phyloP scores from a whole-genome alignment of 2,329 filamentous ascomycete species.

The Arthrobotrys sinensis region DNA sequence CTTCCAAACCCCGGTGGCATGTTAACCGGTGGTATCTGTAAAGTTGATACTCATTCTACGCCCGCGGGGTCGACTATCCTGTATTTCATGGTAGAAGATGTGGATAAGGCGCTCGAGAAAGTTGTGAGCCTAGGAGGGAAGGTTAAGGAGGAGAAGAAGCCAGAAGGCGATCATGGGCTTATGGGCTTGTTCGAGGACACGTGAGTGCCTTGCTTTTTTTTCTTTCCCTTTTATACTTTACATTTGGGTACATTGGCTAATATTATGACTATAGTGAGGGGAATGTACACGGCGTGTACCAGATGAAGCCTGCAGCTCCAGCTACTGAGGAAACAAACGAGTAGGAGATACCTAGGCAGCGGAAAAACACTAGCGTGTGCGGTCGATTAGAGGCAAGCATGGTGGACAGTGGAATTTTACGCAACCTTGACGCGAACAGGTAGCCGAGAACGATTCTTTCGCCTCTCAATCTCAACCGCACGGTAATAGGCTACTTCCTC shows the following conservation, averaged over 20 bases:
- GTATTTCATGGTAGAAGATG: constrained; percentile 57
- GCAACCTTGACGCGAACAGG: background rate
- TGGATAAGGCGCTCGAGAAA: constrained; percentile 52
- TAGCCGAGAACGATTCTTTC: background rate
- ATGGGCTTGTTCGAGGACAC: constrained; percentile 57
- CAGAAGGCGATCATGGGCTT: constrained; percentile 52
- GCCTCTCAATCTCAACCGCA: background rate
- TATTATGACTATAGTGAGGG: constrained; percentile 36
- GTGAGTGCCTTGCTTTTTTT: constrained; percentile 22
- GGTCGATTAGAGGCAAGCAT: background rate
- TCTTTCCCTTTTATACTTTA: background rate
- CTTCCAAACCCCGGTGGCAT: constrained; percentile 31
- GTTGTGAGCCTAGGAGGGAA: constrained; percentile 43
- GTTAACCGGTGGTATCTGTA: constrained; percentile 47
- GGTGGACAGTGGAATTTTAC: background rate
- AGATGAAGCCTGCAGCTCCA: constrained; percentile 32
- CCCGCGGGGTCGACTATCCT: constrained; percentile 43
- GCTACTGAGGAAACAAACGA: constrained; percentile 34
- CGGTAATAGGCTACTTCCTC: background rate
- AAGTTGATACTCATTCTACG: constrained; percentile 39
- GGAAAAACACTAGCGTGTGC: background rate
- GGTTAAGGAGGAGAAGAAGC: constrained; percentile 49
- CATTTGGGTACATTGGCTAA: background rate
- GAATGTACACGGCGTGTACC: constrained; percentile 57
- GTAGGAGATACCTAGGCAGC: background rate